phyloP scores from a whole-genome alignment of 2,329 filamentous ascomycete species.

The Aspergillus sp. region DNA sequence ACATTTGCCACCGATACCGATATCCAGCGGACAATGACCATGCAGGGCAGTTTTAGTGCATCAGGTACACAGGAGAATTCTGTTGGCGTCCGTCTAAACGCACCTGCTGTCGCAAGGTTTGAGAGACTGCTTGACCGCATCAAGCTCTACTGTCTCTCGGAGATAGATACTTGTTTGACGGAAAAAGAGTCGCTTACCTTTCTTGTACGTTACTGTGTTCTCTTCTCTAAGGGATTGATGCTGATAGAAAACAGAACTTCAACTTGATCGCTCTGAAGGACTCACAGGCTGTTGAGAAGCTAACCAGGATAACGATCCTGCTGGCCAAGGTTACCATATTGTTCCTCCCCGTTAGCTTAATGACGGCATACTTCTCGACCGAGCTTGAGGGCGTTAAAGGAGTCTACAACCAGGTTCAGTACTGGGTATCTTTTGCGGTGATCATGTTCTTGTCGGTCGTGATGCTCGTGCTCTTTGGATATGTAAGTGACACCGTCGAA shows the following conservation, averaged over 20 bases:
- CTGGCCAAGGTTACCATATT: slow-evolving; percentile 73
- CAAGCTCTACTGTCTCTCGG: slow-evolving; percentile 60
- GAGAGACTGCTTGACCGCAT: slow-evolving; percentile 62
- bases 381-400: slow-evolving; percentile 59
- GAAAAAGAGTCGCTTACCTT: slow-evolving; percentile 70
- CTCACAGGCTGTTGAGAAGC: slow-evolving; percentile 67
- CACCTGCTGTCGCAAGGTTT: slow-evolving; percentile 58
- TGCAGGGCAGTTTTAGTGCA: slow-evolving; percentile 24
- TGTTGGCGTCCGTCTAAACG: slow-evolving; percentile 43
- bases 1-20: slow-evolving; percentile 28
- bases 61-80: slow-evolving; percentile 21
- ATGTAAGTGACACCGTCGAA: slow-evolving; percentile 58
- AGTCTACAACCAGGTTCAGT: slow-evolving; percentile 61
- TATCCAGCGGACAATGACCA: slow-evolving; percentile 26
- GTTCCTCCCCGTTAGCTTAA: slow-evolving; percentile 72
- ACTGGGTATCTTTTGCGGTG: slow-evolving; percentile 68
- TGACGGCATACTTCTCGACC: slow-evolving; percentile 73
- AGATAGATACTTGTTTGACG: slow-evolving; percentile 63
- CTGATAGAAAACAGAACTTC: slow-evolving; percentile 60
- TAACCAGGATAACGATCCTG: slow-evolving; percentile 70
- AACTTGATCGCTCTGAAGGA: slow-evolving; percentile 75
- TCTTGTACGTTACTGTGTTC: slow-evolving; percentile 51
- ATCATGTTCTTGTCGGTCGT: slow-evolving; percentile 61
- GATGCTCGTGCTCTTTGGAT: slow-evolving; percentile 58
- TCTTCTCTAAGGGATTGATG: background rate